Base-by-base conservation (phyloP, 2,329 filamentous ascomycete genomes). In the Helminthosporium solani region DNA sequence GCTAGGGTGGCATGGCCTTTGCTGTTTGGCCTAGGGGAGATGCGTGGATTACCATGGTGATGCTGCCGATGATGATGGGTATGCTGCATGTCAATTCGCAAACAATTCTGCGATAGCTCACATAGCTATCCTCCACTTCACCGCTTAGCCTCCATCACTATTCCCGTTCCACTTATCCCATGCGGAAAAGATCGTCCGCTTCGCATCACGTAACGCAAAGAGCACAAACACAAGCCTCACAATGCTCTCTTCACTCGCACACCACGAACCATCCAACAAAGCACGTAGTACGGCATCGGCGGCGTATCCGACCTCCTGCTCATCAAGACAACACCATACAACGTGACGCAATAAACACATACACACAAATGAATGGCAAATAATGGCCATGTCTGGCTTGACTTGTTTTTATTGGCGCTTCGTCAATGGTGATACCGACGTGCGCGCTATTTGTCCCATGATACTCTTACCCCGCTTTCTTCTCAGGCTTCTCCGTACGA, bases 391-490 rank as follows among this genome's bases (percentile, higher is more conserved):
- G 14, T 12, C 14, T n/a, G n/a, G n/a, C n/a, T n/a, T n/a, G n/a
- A n/a, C n/a, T n/a, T n/a, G n/a, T n/a, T n/a, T n/a, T n/a, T n/a
- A 31, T 31, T 31, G 28, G 28, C 28, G 23, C 9, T 33, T 47
- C 45, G 36, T 40, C 40, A 12, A 33, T 15, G 2, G 36, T 43
- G 19, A 35, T 23, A 47, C 45, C 11, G 28, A 31, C 7, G 14
- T n/a, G 12, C 28, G 14, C 28, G 14, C 28, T 12, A 31, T 31
- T 4, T 16, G 41, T 15, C 25, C 39, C 33, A 9, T 31, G 28
- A 31, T 31, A 7, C 35, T 40, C 27, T 33, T 44, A 47, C 45
- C 45, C 45, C 45, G 45, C 45, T 47, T 39, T 31, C 28, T 31
- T 31, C 28, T 31, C 14, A 34, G 40, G 45, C 40, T 14, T 21